Conservation (phyloP, 1,284 basidiomycete species). For the Leccinum griseonigrum region DNA sequence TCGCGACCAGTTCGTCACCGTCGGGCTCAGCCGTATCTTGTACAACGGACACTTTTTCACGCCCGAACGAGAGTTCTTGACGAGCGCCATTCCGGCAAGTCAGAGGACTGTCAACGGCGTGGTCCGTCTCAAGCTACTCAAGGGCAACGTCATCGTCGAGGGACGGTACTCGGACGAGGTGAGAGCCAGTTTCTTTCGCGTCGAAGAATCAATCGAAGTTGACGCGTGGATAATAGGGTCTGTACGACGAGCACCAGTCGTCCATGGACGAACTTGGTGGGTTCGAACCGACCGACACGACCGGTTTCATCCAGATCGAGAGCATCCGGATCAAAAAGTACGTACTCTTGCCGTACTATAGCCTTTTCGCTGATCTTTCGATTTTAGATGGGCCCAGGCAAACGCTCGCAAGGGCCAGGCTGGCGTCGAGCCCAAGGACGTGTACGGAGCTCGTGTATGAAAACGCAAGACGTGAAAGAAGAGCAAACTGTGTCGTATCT, state of each 20-base stretch:
- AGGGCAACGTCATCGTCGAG: conserved; percentile 94
- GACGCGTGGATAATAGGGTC: conserved; percentile 48
- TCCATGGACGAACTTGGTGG: conserved; percentile 99
- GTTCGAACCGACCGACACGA: conserved; percentile 90
- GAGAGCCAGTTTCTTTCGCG: conserved; percentile 11
- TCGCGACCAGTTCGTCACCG: conserved; percentile 93
- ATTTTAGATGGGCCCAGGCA: conserved; percentile 73
- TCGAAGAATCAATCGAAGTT: background rate
- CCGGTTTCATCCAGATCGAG: conserved; percentile 94
- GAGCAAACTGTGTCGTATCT: background rate
- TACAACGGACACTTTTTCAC: conserved; percentile 99
- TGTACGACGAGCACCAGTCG: conserved; percentile 96
- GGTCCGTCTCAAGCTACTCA: conserved; percentile 90
- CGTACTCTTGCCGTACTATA: conserved; percentile 26
- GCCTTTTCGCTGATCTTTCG: conserved; percentile 1
- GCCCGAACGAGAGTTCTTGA: conserved; percentile 95
- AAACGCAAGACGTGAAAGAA: background rate
- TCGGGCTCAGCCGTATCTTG: conserved; percentile 86
- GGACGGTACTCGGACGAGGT: conserved; percentile 89
- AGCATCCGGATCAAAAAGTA: conserved; percentile 96
- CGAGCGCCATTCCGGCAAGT: conserved; percentile 84
- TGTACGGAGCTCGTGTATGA: conserved; percentile 27
- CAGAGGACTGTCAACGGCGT: conserved; percentile 96
- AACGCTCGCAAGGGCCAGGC: conserved; percentile 81
- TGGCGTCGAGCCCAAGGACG: conserved; percentile 62